These are phyloP conservation scores for Erysimum cheiri DNA, from an alignment of 441 rosid genomes.

Conservation along the genomic window DNA sequence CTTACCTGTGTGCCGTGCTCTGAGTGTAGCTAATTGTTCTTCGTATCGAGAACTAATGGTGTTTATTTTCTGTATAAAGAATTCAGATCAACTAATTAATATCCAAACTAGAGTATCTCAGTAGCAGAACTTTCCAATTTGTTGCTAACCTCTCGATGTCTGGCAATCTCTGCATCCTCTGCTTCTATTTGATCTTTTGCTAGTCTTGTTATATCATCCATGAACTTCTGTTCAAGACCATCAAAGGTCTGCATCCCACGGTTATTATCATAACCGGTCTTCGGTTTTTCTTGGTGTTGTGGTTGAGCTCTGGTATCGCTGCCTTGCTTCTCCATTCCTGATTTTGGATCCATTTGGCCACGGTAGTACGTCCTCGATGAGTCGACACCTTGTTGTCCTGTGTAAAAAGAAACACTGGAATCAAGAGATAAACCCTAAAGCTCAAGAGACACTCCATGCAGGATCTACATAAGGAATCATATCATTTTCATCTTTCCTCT, in stretches of 20 bases:
- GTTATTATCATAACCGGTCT: constrained; percentile 58
- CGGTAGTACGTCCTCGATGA: constrained; percentile 67
- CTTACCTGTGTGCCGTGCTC: constrained; percentile 64
- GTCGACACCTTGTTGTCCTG: constrained; percentile 82
- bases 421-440: constrained; percentile 22
- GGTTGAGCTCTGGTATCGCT: constrained; percentile 61
- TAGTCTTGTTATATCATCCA: constrained; percentile 66
- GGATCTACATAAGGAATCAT: constrained; percentile 7
- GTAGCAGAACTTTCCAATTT: background rate
- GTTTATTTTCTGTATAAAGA: constrained; percentile 63
- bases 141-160: constrained; percentile 71
- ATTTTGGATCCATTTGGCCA: constrained; percentile 60
- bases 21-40: constrained; percentile 68
- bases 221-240: constrained; percentile 69
- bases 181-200: constrained; percentile 67
- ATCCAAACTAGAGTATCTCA: constrained; percentile 1
- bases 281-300: constrained; percentile 59
- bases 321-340: constrained; percentile 58
- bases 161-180: constrained; percentile 72
- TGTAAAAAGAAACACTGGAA: constrained; percentile 36
- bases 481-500: background rate
- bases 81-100: constrained; percentile 6
- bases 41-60: constrained; percentile 67
- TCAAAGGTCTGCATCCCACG: constrained; percentile 58
- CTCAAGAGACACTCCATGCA: constrained; percentile 13